Evolutionary conservation across 306 rosid species (phyloP), one percentile per base, ranked within the genome.

Genomic region (Sophora flavescens): DNA sequence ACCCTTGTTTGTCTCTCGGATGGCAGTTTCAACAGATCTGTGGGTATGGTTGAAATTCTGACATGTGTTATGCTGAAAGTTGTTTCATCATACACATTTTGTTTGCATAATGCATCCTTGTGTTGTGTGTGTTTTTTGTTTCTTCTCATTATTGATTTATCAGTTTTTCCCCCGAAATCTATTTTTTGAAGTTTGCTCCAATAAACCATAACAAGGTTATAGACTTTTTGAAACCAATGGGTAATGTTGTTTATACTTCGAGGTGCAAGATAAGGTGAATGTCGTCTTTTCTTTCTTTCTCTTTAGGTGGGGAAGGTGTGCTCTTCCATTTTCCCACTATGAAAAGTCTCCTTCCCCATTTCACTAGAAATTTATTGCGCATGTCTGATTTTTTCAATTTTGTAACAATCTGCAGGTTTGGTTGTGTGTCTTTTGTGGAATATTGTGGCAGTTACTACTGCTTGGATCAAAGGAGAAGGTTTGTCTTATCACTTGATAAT

Each of bases 381-480:
- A 35, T 5, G 14, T 63, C 64, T 54, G 17, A 63, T 26, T 51
- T 81, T 68, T 77, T 75, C 36, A 75, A 63, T 72, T 78, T 68
- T 54, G 56, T 74, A 64, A 45, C 28, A 12, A 83, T 79, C 70
- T 82, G 77, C 96, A 92, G 97, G 97, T 84, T 79, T 95, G 86
- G 39, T 81, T 78, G 72, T 76, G 70, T 89, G 96, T 57, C 93
- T 95, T 81, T 8, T 77, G 26, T 95, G 99, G 99, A 95, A 92
- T 80, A 51, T 91, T 78, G 63, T 95, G 59, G 97, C 99, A 6
- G 90, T 88, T 82, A 82, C 96, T 7, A 77, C 82, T 68, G 96
- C 92, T 76, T 95, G 98, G 96, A 83, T 92, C 80, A 80, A 77
- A 72, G 98, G 98, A 67, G 99, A 87, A 91, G 92, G 99, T 96